Percentiles rank a stretch among this genome's conserved stretches.
Evolutionary conservation across 1,284 basidiomycete species (phyloP).

Genomic region (Cryptococcus depauperatus): DNA sequence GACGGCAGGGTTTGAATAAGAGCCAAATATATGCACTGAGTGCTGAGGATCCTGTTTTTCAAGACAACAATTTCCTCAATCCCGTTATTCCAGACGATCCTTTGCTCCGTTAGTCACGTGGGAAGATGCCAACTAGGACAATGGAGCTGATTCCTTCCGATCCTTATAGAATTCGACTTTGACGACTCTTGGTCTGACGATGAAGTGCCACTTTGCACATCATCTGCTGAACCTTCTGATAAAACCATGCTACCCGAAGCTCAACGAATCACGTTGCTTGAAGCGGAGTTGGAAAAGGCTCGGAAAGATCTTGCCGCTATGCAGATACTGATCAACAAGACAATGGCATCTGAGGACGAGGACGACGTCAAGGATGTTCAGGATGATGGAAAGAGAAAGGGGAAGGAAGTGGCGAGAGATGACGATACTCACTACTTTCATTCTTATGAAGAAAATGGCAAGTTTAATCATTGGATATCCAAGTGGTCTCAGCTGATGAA

Average conservation of each 20-base stretch:
- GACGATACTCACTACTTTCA: slow-evolving; percentile 94
- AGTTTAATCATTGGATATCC: slow-evolving; percentile 13
- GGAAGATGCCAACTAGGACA: not conserved
- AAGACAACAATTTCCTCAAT: slow-evolving; percentile 65
- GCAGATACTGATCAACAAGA: slow-evolving; percentile 26
- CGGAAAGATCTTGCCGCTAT: slow-evolving; percentile 27
- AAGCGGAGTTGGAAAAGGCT: slow-evolving; percentile 29
- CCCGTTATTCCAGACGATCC: slow-evolving; percentile 77
- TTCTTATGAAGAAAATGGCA: slow-evolving; percentile 85
- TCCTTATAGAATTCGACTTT: slow-evolving; percentile 51
- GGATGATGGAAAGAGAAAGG: slow-evolving; percentile 32
- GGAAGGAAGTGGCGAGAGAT: slow-evolving; percentile 50
- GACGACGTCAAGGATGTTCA: slow-evolving; percentile 9
- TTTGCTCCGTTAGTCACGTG: slow-evolving; percentile 60
- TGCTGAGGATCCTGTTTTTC: slow-evolving; percentile 57
- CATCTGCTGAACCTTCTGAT: slow-evolving; percentile 7
- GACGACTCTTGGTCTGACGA: slow-evolving; percentile 64
- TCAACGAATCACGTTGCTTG: slow-evolving; percentile 30
- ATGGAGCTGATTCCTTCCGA: not conserved
- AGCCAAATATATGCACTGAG: slow-evolving; percentile 49
- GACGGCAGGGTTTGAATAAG: slow-evolving; percentile 11
- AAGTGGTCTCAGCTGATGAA: no score
- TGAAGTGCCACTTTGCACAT: slow-evolving; percentile 14
- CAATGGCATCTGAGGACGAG: slow-evolving; percentile 20
- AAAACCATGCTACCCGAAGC: not conserved